Evolutionary conservation across 495 filamentous ascomycete genomes (phyloP).

Genomic region (Talaromyces stipitatus): DNA sequence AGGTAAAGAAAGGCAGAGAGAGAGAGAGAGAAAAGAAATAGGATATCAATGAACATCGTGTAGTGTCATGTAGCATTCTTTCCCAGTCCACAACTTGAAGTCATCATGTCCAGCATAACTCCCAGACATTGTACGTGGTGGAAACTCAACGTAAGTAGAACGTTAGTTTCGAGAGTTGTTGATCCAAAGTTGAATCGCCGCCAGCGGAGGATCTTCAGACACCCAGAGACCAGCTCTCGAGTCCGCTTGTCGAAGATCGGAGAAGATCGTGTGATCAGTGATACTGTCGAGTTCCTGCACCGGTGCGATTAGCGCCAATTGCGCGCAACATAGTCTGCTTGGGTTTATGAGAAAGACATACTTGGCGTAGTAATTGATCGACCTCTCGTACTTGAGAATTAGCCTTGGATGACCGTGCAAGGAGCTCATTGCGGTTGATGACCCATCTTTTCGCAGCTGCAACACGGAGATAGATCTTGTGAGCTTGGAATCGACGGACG

Average conservation of each 20-base stretch:
- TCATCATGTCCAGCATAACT: neutral
- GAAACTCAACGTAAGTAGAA: neutral
- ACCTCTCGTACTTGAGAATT: constrained; percentile 48
- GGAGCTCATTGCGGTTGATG: constrained; percentile 52
- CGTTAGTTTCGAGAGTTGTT: neutral
- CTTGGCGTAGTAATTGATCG: constrained; percentile 53
- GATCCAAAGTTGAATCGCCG: constrained; percentile 37
- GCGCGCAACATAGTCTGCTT: neutral
- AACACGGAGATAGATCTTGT: constrained; percentile 76
- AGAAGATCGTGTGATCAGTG: constrained; percentile 58
- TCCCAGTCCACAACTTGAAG: neutral
- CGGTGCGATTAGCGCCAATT: neutral
- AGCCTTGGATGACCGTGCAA: constrained; percentile 44
- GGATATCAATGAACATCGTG: neutral
- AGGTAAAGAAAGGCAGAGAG: neutral
- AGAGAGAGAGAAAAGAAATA: neutral
- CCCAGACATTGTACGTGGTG: neutral
- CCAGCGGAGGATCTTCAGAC: constrained; percentile 56
- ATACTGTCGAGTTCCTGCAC: constrained; percentile 58
- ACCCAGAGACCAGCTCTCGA: constrained; percentile 65
- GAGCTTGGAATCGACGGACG: constrained; percentile 73
- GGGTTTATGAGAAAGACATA: constrained; percentile 28
- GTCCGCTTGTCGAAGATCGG: constrained; percentile 58
- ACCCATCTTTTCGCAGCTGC: constrained; percentile 74
- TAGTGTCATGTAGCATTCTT: neutral